phyloP scores from a whole-genome alignment of 1,284 basidiomycete species.

The Golubevia sp. region DNA sequence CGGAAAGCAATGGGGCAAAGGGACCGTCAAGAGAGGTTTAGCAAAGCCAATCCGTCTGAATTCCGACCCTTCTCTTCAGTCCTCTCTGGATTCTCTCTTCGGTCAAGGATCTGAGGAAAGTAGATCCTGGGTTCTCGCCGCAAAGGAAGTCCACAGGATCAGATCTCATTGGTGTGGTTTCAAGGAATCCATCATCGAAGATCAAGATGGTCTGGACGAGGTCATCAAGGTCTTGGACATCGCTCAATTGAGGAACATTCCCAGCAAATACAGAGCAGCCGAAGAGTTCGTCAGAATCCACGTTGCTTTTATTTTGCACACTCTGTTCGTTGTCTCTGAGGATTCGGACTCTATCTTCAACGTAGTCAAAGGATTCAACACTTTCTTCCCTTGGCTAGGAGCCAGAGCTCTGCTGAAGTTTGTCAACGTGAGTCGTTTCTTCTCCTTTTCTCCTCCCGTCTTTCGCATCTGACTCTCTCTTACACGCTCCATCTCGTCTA shows the following conservation, averaged over 20 bases:
- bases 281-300: conserved; percentile 52
- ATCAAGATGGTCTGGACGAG: conserved; percentile 52
- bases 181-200: conserved; percentile 57
- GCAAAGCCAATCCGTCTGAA: conserved; percentile 9
- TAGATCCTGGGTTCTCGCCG: conserved; percentile 36
- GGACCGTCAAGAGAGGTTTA: conserved; percentile 40
- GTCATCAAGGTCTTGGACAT: conserved; percentile 38
- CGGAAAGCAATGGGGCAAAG: conserved; percentile 17
- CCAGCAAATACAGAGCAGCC: conserved; percentile 7
- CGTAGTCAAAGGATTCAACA: conserved; percentile 48
- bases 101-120: conserved; percentile 26
- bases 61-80: neutral
- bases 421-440: too few relatives aligned
- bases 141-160: conserved; percentile 39
- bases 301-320: conserved; percentile 46
- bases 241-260: conserved; percentile 5
- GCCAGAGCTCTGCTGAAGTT: too few relatives aligned
- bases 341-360: conserved; percentile 45
- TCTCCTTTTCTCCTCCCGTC: conserved; percentile 60
- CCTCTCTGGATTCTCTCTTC: conserved; percentile 39
- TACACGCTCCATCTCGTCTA: neutral
- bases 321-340: conserved; percentile 41
- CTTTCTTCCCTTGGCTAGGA: conserved; percentile 11
- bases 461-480: conserved; percentile 31
- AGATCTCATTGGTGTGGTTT: conserved; percentile 40